phyloP scores from a whole-genome alignment of 768 basidiomycete genomes.

The Tulasnella sp. region DNA sequence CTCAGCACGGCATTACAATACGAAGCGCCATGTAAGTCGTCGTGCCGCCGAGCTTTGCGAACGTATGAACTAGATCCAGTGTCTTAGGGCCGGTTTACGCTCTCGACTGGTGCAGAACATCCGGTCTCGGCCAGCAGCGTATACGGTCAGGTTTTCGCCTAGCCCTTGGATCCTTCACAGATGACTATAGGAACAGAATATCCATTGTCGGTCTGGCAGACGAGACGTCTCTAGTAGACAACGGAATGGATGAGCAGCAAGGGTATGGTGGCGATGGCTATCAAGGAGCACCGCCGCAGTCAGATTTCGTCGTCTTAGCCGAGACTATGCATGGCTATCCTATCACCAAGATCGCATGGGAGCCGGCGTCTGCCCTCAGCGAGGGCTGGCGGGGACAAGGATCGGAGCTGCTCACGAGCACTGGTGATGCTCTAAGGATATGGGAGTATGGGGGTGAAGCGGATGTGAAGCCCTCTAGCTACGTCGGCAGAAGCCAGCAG shows the following conservation, averaged over 20 bases:
- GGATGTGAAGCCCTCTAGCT: conserved; percentile 43
- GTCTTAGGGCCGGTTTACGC: conserved; percentile 70
- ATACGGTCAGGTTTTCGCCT: conserved; percentile 72
- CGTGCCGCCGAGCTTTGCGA: neutral
- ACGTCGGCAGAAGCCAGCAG: conserved; percentile 55
- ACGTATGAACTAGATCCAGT: conserved; percentile 12
- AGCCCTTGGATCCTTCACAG: conserved; percentile 73
- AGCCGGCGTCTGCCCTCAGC: conserved; percentile 56
- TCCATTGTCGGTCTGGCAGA: conserved; percentile 71
- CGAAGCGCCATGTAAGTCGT: conserved; percentile 68
- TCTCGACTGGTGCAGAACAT: conserved; percentile 79
- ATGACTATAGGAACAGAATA: conserved; percentile 74
- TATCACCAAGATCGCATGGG: conserved; percentile 87
- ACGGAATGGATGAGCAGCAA: conserved; percentile 40
- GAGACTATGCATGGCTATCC: conserved; percentile 84
- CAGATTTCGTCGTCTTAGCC: conserved; percentile 79
- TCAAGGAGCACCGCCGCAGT: conserved; percentile 35
- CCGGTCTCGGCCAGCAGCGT: conserved; percentile 53
- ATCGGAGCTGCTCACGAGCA: conserved; percentile 83
- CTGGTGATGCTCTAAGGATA: conserved; percentile 83
- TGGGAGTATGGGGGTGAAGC: conserved; percentile 79
- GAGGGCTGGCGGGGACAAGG: conserved; percentile 56
- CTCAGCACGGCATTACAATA: conserved; percentile 48
- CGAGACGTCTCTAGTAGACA: conserved; percentile 72
- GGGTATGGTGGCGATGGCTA: conserved; percentile 31